Evolutionary conservation across 352 stramenopile species (phyloP).

Genomic region (Lagenidium sp.): DNA sequence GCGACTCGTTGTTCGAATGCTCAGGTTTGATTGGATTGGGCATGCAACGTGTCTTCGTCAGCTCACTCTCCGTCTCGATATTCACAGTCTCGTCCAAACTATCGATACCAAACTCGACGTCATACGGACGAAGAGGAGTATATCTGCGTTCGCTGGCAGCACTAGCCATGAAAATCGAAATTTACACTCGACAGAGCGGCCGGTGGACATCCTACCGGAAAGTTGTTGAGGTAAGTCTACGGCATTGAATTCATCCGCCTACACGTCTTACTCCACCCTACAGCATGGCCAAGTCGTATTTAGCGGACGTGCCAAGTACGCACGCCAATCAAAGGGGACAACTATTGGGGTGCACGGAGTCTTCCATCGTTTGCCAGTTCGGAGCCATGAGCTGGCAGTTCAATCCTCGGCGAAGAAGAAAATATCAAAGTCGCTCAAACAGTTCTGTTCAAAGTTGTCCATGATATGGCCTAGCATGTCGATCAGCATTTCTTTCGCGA

Average conservation of each 20-base stretch:
- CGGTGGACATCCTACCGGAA: slow-evolving; percentile 68
- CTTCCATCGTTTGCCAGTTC: slow-evolving; percentile 54
- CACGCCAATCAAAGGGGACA: slow-evolving; percentile 24
- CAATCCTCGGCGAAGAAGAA: slow-evolving; percentile 23
- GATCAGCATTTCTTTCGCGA: slow-evolving; percentile 41
- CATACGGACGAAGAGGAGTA: slow-evolving; percentile 27
- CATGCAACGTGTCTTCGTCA: too few species aligned
- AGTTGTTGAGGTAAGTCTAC: slow-evolving; percentile 41
- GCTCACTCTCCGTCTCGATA: too few species aligned
- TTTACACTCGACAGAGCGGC: slow-evolving; percentile 26
- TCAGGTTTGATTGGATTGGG: slow-evolving; percentile 23
- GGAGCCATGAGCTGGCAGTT: slow-evolving; percentile 26
- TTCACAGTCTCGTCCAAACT: neutral
- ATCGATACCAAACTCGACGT: neutral
- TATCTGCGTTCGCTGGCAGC: slow-evolving; percentile 34
- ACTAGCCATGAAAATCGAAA: slow-evolving; percentile 54
- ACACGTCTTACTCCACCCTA: neutral
- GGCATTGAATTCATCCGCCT: too few species aligned
- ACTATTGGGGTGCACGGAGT: slow-evolving; percentile 36
- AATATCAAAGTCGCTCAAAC: slow-evolving; percentile 29
- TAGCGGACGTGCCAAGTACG: slow-evolving; percentile 28
- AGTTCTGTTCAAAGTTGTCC: slow-evolving; percentile 42
- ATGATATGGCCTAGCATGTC: slow-evolving; percentile 69
- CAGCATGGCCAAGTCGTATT: slow-evolving; percentile 48
- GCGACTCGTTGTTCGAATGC: slow-evolving; percentile 32